These are phyloP conservation scores for Juglanconis oblonga DNA, from an alignment of 2,329 filamentous ascomycete species.

Conservation along the genomic window DNA sequence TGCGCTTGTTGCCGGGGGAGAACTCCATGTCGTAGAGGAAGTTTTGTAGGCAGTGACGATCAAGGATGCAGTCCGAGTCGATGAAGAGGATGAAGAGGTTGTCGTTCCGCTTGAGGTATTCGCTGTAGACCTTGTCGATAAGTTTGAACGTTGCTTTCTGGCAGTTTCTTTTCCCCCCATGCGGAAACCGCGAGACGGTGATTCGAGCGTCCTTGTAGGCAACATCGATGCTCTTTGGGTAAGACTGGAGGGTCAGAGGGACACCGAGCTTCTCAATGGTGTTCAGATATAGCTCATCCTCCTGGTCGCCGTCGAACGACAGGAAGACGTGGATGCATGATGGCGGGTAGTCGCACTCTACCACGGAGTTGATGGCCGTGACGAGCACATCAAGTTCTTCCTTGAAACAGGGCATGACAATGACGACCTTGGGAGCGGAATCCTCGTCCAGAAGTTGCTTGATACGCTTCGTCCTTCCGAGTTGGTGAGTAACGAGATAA, in stretches of 20 bases:
- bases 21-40: conserved; percentile 99
- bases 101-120: conserved; percentile 84
- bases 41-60: conserved; percentile 88
- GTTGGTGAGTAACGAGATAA: conserved; percentile 80
- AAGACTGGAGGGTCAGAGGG: conserved; percentile 69
- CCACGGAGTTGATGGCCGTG: conserved; percentile 84
- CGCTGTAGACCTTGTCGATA: conserved; percentile 86
- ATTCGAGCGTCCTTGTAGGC: conserved; percentile 78
- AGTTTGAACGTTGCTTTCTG: conserved; percentile 92
- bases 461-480: conserved; percentile 78
- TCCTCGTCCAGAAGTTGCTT: conserved; percentile 80
- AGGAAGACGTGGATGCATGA: conserved; percentile 93
- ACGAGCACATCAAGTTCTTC: conserved; percentile 82
- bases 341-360: conserved; percentile 89
- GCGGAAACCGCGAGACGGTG: conserved; percentile 86
- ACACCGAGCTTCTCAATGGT: conserved; percentile 84
- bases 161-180: conserved; percentile 90
- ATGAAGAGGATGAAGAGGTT: conserved; percentile 96
- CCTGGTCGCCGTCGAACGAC: conserved; percentile 87
- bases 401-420: conserved; percentile 96
- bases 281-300: conserved; percentile 84
- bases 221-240: conserved; percentile 88
- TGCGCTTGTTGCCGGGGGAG: conserved; percentile 83
- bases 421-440: conserved; percentile 88
- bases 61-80: conserved; percentile 93